Conservation (phyloP, 192 early-diverging fungal genomes). For the Gorgonomyces haynaldii region DNA sequence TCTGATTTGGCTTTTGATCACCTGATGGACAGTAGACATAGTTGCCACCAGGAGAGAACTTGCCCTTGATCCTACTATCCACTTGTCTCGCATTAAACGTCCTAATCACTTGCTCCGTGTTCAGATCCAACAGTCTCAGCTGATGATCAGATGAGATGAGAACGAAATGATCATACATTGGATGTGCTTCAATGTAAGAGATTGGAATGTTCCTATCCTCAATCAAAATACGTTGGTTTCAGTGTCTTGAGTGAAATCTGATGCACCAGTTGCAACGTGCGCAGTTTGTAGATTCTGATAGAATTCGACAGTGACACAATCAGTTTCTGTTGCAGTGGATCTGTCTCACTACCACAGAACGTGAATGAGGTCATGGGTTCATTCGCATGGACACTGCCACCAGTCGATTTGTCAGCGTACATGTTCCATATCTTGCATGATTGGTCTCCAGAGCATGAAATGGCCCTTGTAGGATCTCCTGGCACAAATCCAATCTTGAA, state of each 20-base stretch:
- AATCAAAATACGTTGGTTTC: slow-evolving; percentile 15
- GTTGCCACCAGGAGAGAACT: slow-evolving; percentile 38
- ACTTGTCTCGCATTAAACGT: background rate
- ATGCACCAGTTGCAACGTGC: slow-evolving; percentile 32
- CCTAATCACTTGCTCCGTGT: slow-evolving; percentile 22
- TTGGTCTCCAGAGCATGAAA: slow-evolving; percentile 46
- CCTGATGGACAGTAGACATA: slow-evolving; percentile 36
- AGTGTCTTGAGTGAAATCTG: slow-evolving; percentile 30
- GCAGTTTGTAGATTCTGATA: slow-evolving; percentile 37
- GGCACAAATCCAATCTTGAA: slow-evolving; percentile 30
- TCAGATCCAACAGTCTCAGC: slow-evolving; percentile 32
- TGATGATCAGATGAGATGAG: slow-evolving; percentile 45
- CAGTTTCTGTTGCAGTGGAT: slow-evolving; percentile 23
- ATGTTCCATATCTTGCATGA: slow-evolving; percentile 38
- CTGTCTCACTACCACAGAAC: slow-evolving; percentile 27
- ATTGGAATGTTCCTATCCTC: slow-evolving; percentile 35
- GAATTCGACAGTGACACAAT: slow-evolving; percentile 34
- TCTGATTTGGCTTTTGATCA: background rate
- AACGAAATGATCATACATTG: slow-evolving; percentile 31
- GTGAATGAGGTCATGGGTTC: slow-evolving; percentile 48
- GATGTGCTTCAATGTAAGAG: slow-evolving; percentile 27
- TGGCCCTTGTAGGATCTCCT: slow-evolving; percentile 26
- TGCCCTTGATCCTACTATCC: slow-evolving; percentile 29
- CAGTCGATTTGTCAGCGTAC: slow-evolving; percentile 13
- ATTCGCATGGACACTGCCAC: slow-evolving; percentile 37